Evolutionary conservation across 345 rosid species (phyloP).

Genomic region (Lepidium didymum): DNA sequence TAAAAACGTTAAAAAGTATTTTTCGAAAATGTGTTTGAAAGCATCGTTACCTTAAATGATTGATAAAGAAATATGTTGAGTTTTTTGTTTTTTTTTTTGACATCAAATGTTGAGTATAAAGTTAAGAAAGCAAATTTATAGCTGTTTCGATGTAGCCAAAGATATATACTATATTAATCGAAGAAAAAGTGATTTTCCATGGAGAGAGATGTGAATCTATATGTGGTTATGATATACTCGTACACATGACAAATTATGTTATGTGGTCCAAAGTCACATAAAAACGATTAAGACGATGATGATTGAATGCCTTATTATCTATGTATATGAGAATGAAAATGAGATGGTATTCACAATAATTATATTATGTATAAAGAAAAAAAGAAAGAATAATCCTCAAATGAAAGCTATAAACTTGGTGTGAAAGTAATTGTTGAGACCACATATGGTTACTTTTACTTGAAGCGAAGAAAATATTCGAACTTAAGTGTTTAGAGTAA

Average conservation of each 20-base stretch:
- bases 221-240: slow-evolving; percentile 17
- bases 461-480: slow-evolving; percentile 3
- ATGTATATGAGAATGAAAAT: slow-evolving; percentile 1
- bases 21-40: neutral
- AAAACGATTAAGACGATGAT: slow-evolving; percentile 16
- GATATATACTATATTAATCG: neutral
- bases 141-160: slow-evolving; percentile 20
- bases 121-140: slow-evolving; percentile 15
- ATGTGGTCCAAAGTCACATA: slow-evolving; percentile 18
- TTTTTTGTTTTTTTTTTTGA: neutral
- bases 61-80: neutral
- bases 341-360: too few species aligned
- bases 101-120: neutral
- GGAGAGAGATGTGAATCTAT: slow-evolving; percentile 9
- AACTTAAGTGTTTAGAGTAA: neutral
- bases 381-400: neutral
- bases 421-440: neutral
- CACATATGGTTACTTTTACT: slow-evolving; percentile 1
- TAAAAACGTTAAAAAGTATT: too few species aligned
- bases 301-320: slow-evolving; percentile 17
- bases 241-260: slow-evolving; percentile 5
- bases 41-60: neutral
- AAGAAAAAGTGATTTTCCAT: slow-evolving; percentile 14
- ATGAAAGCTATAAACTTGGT: neutral
- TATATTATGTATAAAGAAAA: neutral